Percentiles rank a stretch among this genome's conserved stretches.
phyloP scores from a whole-genome alignment of 2,329 filamentous ascomycete species.

The Colletotrichum endophyticum region DNA sequence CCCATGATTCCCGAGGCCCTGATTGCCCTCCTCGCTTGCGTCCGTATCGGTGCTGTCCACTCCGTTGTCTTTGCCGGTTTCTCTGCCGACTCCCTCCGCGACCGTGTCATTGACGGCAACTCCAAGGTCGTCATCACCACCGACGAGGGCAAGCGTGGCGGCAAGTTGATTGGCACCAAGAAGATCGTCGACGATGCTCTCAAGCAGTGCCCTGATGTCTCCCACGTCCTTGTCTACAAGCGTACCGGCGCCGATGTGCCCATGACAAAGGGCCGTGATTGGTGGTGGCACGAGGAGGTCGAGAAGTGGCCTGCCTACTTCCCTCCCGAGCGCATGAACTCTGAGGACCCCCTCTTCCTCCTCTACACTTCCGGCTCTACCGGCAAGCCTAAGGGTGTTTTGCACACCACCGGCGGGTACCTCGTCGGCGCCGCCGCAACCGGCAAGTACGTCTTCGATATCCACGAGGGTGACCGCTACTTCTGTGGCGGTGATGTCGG shows the following conservation, averaged over 20 bases:
- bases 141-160: conserved; percentile 96
- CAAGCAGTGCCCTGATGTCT: conserved; percentile 91
- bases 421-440: conserved; percentile 92
- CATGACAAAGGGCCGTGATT: conserved; percentile 86
- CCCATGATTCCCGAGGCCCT: conserved; percentile 99
- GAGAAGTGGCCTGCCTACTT: conserved; percentile 96
- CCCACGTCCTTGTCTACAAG: conserved; percentile 88
- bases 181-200: conserved; percentile 98
- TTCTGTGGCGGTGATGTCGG: conserved; percentile 99
- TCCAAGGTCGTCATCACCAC: conserved; percentile 96
- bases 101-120: conserved; percentile 89
- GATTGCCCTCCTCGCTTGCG: conserved; percentile 87
- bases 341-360: conserved; percentile 95
- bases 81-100: conserved; percentile 92
- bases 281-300: conserved; percentile 99
- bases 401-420: conserved; percentile 97
- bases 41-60: conserved; percentile 93
- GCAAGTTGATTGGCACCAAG: conserved; percentile 97
- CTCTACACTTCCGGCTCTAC: conserved; percentile 98
- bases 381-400: conserved; percentile 97
- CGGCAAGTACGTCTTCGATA: conserved; percentile 98
- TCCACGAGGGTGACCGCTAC: conserved; percentile 90
- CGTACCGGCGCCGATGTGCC: conserved; percentile 92
- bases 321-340: conserved; percentile 84
- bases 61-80: conserved; percentile 98